Evolutionary conservation across 768 basidiomycete species (phyloP), one percentile per base, ranked within the genome.

Genomic region (Cyclocybe aegerita): DNA sequence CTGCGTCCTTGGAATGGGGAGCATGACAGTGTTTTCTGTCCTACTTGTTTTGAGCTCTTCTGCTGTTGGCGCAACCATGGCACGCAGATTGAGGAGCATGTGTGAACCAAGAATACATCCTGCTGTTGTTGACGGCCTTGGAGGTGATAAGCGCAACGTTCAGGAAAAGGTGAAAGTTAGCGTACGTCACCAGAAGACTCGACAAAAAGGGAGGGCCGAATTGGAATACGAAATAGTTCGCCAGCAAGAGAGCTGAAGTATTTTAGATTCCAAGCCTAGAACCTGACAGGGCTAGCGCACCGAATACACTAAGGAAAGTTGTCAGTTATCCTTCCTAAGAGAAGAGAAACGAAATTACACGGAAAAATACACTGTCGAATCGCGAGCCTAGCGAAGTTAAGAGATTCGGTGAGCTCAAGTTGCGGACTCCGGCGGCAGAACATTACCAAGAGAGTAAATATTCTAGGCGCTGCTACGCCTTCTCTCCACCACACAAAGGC

Each of bases 41-140:
- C 1, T 23, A 23, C 23, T 29, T 4, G 29, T 35, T 11, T 30
- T 8, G 10, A 34, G 15, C 9, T 32, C 43, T 9, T 42, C 38
- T n/a, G 31, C 49, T 29, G 46, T 42, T 39, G 12, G 29, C 9
- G 12, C 35, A 16, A 16, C 34, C 50, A 56, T 53, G 14, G 39
- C 39, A 15, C 62, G 62, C n/a, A 64, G 55, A 47, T 61, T 58
- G 34, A 65, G 56, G 17, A 66, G 52, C 54, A 66, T 57, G 37
- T 66, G 61, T 3, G 65, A 66, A 15, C 61, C 63, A 1, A 66
- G 52, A 42, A 66, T 62, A 17, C 61, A 64, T 8, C 65, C 65
- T 7, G 65, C 62, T 1, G 63, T 64, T 5, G 57, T 60, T 12
- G 58, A 59, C 29, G 65, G 65, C 5, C 63, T 64, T 39, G 36